Conservation (phyloP, 495 filamentous ascomycete species). For the Apodospora peruviana region DNA sequence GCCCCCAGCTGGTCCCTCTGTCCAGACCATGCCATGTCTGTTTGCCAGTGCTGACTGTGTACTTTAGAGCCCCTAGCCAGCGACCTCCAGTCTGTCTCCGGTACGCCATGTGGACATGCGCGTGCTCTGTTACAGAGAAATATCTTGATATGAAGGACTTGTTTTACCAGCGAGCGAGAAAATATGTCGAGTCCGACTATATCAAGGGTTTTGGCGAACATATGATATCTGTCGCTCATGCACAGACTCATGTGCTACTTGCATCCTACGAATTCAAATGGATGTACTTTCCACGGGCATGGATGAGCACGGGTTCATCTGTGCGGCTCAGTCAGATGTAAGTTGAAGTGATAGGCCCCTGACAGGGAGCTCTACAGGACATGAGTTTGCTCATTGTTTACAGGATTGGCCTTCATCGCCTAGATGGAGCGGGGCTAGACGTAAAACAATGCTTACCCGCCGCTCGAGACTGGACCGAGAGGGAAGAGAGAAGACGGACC, state of each 20-base stretch:
- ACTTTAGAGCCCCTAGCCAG: conserved; percentile 60
- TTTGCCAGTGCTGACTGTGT: background rate
- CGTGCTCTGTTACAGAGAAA: conserved; percentile 76
- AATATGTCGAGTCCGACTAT: conserved; percentile 85
- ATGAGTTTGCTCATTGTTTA: conserved; percentile 10
- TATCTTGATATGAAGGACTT: conserved; percentile 69
- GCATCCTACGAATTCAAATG: conserved; percentile 87
- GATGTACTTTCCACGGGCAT: conserved; percentile 97
- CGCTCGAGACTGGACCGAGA: conserved; percentile 87
- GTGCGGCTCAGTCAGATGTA: conserved; percentile 75
- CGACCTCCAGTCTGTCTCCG: conserved; percentile 84
- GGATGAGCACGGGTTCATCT: conserved; percentile 82
- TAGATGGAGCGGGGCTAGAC: conserved; percentile 82
- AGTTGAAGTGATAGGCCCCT: too few relatives aligned
- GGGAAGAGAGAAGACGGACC: conserved; percentile 82
- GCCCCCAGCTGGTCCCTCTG: background rate
- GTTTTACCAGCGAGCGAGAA: conserved; percentile 83
- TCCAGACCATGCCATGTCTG: background rate
- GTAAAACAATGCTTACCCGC: conserved; percentile 87
- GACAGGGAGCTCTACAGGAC: too few relatives aligned
- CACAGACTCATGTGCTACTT: conserved; percentile 77
- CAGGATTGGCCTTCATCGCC: conserved; percentile 78
- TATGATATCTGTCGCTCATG: conserved; percentile 73
- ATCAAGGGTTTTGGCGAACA: conserved; percentile 89
- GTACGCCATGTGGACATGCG: conserved; percentile 91